These are phyloP conservation scores for Paragyromitra xinjiangensis DNA, from an alignment of 495 filamentous ascomycete genomes.

Conservation along the genomic window DNA sequence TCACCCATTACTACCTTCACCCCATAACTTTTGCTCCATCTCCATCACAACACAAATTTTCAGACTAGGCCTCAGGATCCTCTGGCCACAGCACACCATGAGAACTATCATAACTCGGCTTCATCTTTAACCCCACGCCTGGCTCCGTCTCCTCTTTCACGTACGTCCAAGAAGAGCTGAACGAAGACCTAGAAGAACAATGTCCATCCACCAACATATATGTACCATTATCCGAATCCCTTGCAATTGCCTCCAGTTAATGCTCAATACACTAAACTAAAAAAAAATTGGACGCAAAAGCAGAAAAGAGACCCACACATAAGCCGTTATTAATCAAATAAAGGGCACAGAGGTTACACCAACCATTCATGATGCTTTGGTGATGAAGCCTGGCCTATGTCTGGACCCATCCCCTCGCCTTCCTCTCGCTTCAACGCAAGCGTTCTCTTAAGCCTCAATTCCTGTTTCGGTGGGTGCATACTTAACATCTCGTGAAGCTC, in stretches of 20 bases:
- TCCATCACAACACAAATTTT: neutral
- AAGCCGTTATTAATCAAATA: neutral
- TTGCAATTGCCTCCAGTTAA: conserved; percentile 23
- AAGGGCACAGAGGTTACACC: conserved; percentile 15
- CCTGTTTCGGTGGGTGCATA: conserved; percentile 33
- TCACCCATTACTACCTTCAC: neutral
- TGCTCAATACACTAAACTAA: conserved; percentile 25
- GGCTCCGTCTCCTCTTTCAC: conserved; percentile 23
- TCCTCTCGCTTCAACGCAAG: conserved; percentile 36
- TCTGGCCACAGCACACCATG: conserved; percentile 29
- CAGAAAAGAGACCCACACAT: neutral
- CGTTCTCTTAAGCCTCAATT: conserved; percentile 36
- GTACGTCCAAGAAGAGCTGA: conserved; percentile 12
- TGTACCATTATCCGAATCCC: conserved; percentile 21
- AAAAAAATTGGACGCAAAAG: neutral
- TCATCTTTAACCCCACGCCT: neutral
- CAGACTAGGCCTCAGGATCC: conserved; percentile 22
- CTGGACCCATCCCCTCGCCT: conserved; percentile 1
- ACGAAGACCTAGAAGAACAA: conserved; percentile 18
- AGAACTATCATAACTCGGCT: neutral
- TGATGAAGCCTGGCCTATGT: neutral
- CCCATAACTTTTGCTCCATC: neutral
- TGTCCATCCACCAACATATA: conserved; percentile 11
- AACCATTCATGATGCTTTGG: conserved; percentile 25
- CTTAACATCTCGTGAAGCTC: conserved; percentile 30